Evolutionary conservation across 192 early-diverging fungal genomes (phyloP).

Genomic region (Radiomyces spectabilis): DNA sequence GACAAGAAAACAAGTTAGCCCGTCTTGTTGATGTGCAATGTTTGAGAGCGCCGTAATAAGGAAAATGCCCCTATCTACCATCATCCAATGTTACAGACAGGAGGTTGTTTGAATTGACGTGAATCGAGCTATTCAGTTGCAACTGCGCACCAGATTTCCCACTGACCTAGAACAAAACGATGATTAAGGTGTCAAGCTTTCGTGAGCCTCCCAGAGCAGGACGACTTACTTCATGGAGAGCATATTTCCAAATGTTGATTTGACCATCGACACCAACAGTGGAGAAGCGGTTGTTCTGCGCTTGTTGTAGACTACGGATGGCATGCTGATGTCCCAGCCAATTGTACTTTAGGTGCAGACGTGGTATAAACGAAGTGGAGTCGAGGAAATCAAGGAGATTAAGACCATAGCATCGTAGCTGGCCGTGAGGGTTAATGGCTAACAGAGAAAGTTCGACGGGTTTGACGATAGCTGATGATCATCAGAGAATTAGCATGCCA

Average conservation of each 20-base stretch:
- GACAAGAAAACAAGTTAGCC: not conserved
- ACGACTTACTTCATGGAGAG: conserved; percentile 39
- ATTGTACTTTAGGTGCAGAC: conserved; percentile 47
- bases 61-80: too few species aligned
- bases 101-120: not conserved
- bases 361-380: conserved; percentile 43
- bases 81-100: too few species aligned
- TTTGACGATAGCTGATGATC: conserved; percentile 25
- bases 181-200: not conserved
- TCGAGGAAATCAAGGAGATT: conserved; percentile 77
- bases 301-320: conserved; percentile 36
- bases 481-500: not conserved
- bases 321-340: conserved; percentile 61
- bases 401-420: conserved; percentile 59
- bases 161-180: conserved; percentile 1
- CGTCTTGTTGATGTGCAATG: not conserved
- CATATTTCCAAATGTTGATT: conserved; percentile 43
- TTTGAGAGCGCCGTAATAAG: too few species aligned
- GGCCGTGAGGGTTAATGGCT: conserved; percentile 49
- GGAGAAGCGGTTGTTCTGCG: conserved; percentile 35
- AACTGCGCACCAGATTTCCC: conserved; percentile 10
- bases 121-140: conserved; percentile 8
- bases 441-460: conserved; percentile 57
- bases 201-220: not conserved
- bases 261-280: conserved; percentile 44